Percentiles rank a stretch among this genome's conserved stretches.
phyloP scores from a whole-genome alignment of 2,329 filamentous ascomycete species.

The Lachnellula suecica region DNA sequence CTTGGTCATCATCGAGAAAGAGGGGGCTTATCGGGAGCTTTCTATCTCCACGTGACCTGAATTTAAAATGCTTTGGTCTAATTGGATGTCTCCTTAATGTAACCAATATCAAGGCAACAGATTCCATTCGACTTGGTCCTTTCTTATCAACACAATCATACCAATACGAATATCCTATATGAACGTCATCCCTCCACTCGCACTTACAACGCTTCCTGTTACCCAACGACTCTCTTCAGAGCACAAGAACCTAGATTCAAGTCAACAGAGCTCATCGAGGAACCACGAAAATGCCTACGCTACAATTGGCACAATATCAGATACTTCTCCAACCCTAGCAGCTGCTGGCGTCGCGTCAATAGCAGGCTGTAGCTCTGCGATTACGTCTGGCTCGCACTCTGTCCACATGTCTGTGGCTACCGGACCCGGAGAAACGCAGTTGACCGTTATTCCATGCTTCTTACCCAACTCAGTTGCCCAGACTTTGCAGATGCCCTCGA shows the following conservation, averaged over 20 bases:
- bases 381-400: constrained; percentile 8
- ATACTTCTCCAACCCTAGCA: constrained; percentile 6
- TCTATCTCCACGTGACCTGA: not conserved
- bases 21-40: not conserved
- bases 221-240: constrained; percentile 16
- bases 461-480: constrained; percentile 17
- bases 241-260: constrained; percentile 8
- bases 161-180: too few species aligned
- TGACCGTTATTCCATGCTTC: constrained; percentile 16
- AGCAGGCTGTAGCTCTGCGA: constrained; percentile 7
- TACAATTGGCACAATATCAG: constrained; percentile 13
- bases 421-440: constrained; percentile 16
- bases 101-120: too few species aligned
- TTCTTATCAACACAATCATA: too few species aligned
- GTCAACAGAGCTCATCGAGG: not conserved
- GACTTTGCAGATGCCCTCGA: constrained; percentile 30
- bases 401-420: constrained; percentile 18
- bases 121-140: too few species aligned
- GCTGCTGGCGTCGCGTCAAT: constrained; percentile 12
- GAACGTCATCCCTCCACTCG: constrained; percentile 15
- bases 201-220: constrained; percentile 12
- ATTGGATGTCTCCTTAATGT: not conserved
- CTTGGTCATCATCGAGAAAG: not conserved
- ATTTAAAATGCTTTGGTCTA: not conserved
- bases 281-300: constrained; percentile 2